Conservation (phyloP, 2,329 filamentous ascomycete genomes). For the Westerdykella ornata region DNA sequence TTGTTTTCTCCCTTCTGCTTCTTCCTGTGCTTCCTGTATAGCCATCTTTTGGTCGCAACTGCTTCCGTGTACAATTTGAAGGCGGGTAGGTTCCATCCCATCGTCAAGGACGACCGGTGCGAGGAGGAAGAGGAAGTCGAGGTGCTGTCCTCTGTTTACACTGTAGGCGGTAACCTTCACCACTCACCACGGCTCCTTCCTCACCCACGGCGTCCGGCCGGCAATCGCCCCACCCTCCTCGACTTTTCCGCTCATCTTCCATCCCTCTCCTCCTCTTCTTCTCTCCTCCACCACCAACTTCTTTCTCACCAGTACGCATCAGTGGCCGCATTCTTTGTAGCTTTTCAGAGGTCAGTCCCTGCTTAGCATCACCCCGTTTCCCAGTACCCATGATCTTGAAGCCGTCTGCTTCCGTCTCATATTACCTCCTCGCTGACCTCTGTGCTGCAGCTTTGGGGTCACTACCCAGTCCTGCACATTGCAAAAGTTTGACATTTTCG, state of each 20-base stretch:
- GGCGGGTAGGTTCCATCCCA: conserved; percentile 19
- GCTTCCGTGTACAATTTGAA: conserved; percentile 2
- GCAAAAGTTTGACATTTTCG: conserved; percentile 39
- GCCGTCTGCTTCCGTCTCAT: no score
- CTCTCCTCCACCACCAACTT: conserved; percentile 24
- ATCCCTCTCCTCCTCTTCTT: conserved; percentile 23
- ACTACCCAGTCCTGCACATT: conserved; percentile 36
- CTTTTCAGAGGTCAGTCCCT: conserved; percentile 36
- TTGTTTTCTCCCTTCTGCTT: conserved; percentile 5
- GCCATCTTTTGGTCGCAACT: conserved; percentile 3
- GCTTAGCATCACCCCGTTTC: not conserved
- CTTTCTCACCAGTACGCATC: conserved; percentile 38
- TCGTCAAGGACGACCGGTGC: conserved; percentile 1
- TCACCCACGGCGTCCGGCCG: conserved; percentile 15
- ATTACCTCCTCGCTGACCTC: conserved; percentile 11
- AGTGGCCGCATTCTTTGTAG: conserved; percentile 43
- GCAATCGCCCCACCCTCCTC: conserved; percentile 14
- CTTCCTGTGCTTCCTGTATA: conserved; percentile 6
- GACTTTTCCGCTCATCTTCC: conserved; percentile 12
- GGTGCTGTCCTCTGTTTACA: conserved; percentile 11
- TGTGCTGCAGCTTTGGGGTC: conserved; percentile 35
- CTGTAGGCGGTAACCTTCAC: conserved; percentile 6
- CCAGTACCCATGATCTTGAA: not conserved
- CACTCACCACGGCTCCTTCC: conserved; percentile 22
- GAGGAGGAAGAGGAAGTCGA: not conserved